Conservation (phyloP, 2,329 filamentous ascomycete species). For the Diaporthe sp. region DNA sequence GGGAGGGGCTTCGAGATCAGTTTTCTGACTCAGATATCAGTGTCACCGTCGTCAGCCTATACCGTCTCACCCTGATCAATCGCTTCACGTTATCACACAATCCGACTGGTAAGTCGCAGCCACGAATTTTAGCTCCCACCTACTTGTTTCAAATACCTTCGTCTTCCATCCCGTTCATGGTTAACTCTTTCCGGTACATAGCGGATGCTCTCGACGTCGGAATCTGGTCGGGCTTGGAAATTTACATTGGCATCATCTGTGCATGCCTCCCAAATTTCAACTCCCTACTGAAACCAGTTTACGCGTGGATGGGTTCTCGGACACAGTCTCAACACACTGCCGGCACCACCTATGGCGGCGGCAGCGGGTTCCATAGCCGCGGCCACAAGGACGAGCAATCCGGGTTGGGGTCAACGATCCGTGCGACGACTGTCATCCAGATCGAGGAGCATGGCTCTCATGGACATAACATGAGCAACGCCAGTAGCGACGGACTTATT, state of each 20-base stretch:
- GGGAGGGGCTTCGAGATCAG: background rate
- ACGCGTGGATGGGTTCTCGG: constrained; percentile 16
- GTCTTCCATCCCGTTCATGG: no score
- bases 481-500: background rate
- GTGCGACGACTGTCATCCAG: constrained; percentile 18
- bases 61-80: constrained; percentile 17
- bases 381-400: background rate
- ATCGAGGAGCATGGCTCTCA: constrained; percentile 18
- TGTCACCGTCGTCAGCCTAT: constrained; percentile 18
- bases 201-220: constrained; percentile 18
- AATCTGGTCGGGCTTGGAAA: constrained; percentile 21
- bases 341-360: background rate
- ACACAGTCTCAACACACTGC: background rate
- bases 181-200: background rate
- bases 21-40: background rate
- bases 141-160: no score
- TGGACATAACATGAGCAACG: background rate
- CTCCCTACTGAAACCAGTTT: constrained; percentile 14
- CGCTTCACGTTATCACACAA: constrained; percentile 8
- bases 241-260: constrained; percentile 27
- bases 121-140: background rate
- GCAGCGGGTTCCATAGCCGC: background rate
- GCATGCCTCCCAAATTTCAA: constrained; percentile 27
- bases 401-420: background rate
- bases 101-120: constrained; percentile 17